Conservation (phyloP, 768 basidiomycete genomes). For the Psilocybe azurescens region DNA sequence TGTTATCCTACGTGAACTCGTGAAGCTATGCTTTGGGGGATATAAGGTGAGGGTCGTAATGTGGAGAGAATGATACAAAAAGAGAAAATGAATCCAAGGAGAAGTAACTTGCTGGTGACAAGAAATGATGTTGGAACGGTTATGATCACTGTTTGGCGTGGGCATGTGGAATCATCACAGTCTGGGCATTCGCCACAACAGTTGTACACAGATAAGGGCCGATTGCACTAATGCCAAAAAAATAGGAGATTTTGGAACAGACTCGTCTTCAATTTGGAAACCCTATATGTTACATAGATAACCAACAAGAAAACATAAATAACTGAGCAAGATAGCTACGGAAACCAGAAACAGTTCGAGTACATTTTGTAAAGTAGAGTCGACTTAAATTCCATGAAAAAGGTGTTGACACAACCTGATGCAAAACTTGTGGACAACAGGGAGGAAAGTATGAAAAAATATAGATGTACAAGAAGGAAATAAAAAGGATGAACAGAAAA, state of each 20-base stretch:
- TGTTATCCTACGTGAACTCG: constrained; percentile 41
- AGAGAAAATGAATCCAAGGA: constrained; percentile 25
- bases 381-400: constrained; percentile 16
- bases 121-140: constrained; percentile 32
- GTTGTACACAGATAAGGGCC: constrained; percentile 17
- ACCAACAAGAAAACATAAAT: constrained; percentile 19
- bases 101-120: constrained; percentile 27
- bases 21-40: constrained; percentile 17
- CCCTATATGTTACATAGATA: constrained; percentile 19
- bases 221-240: background rate
- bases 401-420: constrained; percentile 17
- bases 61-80: constrained; percentile 28
- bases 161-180: constrained; percentile 26
- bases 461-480: constrained; percentile 15
- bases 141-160: constrained; percentile 33
- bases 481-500: constrained; percentile 4
- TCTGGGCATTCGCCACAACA: constrained; percentile 21
- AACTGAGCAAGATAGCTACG: constrained; percentile 9
- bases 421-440: constrained; percentile 17
- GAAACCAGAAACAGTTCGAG: constrained; percentile 9
- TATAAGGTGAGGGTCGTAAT: constrained; percentile 24
- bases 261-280: background rate
- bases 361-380: background rate
- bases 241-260: background rate
- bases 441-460: constrained; percentile 10